Conservation (phyloP, 2,329 filamentous ascomycete species). For the Parastagonospora nodorum region DNA sequence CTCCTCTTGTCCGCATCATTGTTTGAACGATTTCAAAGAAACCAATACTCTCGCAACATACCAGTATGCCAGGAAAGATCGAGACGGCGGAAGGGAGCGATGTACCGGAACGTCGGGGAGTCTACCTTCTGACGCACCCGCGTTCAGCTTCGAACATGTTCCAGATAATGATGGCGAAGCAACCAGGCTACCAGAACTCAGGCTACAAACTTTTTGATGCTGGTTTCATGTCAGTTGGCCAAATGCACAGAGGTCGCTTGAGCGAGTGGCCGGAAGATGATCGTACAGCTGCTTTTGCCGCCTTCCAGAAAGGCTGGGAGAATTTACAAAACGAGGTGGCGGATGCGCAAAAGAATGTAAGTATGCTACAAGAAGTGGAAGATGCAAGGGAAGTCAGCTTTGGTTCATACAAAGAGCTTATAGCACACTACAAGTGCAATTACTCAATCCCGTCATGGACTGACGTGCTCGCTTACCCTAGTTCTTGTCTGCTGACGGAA, state of each 20-base stretch:
- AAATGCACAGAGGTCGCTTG: constrained; percentile 10
- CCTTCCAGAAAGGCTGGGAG: constrained; percentile 9
- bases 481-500: constrained; percentile 1
- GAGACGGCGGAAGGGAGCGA: not conserved
- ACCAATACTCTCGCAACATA: too few relatives aligned
- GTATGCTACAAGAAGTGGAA: not conserved
- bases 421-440: not conserved
- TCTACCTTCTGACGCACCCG: constrained; percentile 23
- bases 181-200: constrained; percentile 16
- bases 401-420: not conserved
- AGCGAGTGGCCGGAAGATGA: constrained; percentile 14
- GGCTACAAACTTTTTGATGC: constrained; percentile 20
- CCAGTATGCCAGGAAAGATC: constrained; percentile 10
- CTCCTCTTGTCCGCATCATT: too few relatives aligned
- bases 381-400: not conserved
- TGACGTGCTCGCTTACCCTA: constrained; percentile 10
- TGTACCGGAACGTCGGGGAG: constrained; percentile 5
- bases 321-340: constrained; percentile 19
- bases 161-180: constrained; percentile 25
- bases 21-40: too few relatives aligned
- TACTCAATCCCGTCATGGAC: constrained; percentile 3
- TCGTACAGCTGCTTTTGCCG: constrained; percentile 5
- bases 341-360: constrained; percentile 16
- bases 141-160: constrained; percentile 25
- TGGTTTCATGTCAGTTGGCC: constrained; percentile 3